Evolutionary conservation across 805 yeast species (phyloP).

Genomic region (Tetrapisispora phaffii): DNA sequence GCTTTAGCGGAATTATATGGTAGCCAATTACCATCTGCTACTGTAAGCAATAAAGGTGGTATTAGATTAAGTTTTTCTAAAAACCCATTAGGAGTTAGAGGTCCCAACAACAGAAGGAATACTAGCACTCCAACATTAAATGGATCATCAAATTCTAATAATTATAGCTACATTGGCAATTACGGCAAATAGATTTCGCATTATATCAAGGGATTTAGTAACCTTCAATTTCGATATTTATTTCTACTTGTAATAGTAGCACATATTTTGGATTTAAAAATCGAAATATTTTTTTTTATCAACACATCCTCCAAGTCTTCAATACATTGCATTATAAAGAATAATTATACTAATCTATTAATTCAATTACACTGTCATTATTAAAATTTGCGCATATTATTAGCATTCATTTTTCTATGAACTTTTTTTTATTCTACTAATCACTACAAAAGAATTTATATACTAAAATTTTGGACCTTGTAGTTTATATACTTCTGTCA

Average conservation of each 20-base stretch:
- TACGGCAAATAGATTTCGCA: conserved; percentile 2
- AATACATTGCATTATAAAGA: conserved; percentile 2
- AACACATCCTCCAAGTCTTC: background rate
- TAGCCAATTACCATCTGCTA: conserved; percentile 72
- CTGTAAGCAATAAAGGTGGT: conserved; percentile 66
- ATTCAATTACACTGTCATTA: conserved; percentile 2
- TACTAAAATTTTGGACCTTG: conserved; percentile 1
- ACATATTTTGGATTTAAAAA: background rate
- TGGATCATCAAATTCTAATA: background rate
- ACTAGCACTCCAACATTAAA: conserved; percentile 14
- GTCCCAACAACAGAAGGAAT: conserved; percentile 42
- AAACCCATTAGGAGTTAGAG: conserved; percentile 94
- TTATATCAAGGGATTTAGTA: background rate
- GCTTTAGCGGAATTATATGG: conserved; percentile 94
- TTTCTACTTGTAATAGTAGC: background rate
- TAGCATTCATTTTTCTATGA: conserved; percentile 4
- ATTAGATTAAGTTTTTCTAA: conserved; percentile 88
- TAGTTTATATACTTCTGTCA: conserved; percentile 3
- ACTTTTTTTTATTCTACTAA: conserved; percentile 1
- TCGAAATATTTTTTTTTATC: background rate
- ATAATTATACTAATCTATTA: conserved; percentile 3
- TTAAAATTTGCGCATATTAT: conserved; percentile 5
- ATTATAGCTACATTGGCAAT: conserved; percentile 3
- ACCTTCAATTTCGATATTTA: background rate
- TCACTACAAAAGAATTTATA: background rate